A percentile compares a stretch with the other conserved stretches of the same genome.
Conservation (phyloP, 106 monocot species). For the Allium fistulosum region DNA sequence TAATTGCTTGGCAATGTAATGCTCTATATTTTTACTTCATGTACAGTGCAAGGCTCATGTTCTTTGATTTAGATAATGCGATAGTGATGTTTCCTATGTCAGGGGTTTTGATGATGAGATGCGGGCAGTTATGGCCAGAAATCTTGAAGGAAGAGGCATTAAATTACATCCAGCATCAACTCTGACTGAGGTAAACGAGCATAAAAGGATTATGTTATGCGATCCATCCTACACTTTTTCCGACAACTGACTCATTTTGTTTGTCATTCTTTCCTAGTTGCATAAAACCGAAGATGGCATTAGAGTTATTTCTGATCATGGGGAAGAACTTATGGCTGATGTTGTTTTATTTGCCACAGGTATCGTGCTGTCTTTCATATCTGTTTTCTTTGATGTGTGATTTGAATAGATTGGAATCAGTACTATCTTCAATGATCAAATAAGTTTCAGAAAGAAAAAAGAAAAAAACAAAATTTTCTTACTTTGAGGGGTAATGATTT, state of each 20-base stretch:
- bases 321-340: constrained; percentile 83
- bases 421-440: no score
- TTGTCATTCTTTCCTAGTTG: constrained; percentile 44
- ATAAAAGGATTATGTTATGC: not conserved
- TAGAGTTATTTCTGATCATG: constrained; percentile 69
- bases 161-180: constrained; percentile 71
- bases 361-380: constrained; percentile 9
- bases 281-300: constrained; percentile 80
- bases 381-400: no score
- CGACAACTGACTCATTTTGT: not conserved
- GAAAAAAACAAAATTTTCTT: no score
- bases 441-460: no score
- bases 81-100: constrained; percentile 6
- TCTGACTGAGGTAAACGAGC: constrained; percentile 60
- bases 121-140: constrained; percentile 76
- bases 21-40: no score
- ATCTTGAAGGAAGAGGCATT: constrained; percentile 94
- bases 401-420: no score
- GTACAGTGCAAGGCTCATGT: no score
- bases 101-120: constrained; percentile 99
- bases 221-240: not conserved
- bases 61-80: no score
- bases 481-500: no score
- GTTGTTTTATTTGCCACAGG: constrained; percentile 98
- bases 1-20: no score